Evolutionary conservation across 2,329 filamentous ascomycete species (phyloP), one percentile per base, ranked within the genome.

Genomic region (Penicillium hordei): DNA sequence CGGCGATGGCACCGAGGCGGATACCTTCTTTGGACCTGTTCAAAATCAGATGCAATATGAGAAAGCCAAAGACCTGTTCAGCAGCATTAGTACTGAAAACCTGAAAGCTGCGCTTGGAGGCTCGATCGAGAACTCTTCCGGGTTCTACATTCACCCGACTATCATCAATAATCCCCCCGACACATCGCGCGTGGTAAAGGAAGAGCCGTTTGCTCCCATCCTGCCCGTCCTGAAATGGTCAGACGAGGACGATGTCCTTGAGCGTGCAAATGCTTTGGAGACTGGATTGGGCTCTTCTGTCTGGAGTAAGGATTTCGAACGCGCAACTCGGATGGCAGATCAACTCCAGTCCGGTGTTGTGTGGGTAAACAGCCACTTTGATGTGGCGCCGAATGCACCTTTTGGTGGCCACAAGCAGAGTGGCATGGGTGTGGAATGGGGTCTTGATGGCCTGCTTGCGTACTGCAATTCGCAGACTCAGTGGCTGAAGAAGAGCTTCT

Each of bases 11-110:
- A 72, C 65, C 61, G 70, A 81, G 54, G 77, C 72, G 49, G 75
- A 75, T 42, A 76, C 80, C 43, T 69, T 83, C 39, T 79, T 85
- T 55, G 83, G 85, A 0, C 87, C 87, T 0, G 72, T 89, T 2
- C 85, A 86, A 59, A 89, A 89, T 72, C 73, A 79, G 62, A 82
- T 85, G 80, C 87, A 89, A 70, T 89, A 81, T 67, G 82, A 87
- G 46, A 81, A 81, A 25, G 83, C 86, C 27, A 82, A 81, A 65
- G 70, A 76, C 13, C 81, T 86, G 59, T 79, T 88, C 52, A 77
- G 78, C 10, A 82, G 86, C 49, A 83, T 82, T 58, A 78, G 81
- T 65, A 76, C 77, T 60, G 80, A 82, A 38, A 81, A 82, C 48
- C 79, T 82, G 63, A 79, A 80, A 13, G 76, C 84, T 43, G 81